Percentiles rank a stretch among this genome's conserved stretches.
Evolutionary conservation across 2,329 filamentous ascomycete species (phyloP).

Genomic region (Nothophaeocryptopus gaeumannii): DNA sequence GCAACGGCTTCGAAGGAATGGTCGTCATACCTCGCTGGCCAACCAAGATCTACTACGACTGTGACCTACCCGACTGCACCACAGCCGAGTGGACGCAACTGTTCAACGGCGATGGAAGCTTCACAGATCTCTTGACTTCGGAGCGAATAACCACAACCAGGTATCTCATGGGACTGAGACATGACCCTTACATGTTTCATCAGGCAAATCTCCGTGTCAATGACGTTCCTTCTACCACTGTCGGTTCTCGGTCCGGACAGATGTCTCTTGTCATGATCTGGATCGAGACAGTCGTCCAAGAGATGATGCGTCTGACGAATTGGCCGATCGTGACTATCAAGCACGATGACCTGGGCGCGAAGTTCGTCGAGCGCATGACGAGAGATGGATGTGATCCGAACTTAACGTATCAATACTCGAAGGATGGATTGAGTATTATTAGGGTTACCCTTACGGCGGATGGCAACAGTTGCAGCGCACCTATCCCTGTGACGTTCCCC

Average conservation of each 20-base stretch:
- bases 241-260: conserved; percentile 1
- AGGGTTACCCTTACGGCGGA: conserved; percentile 5
- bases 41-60: conserved; percentile 13
- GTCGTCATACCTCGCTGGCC: conserved; percentile 11
- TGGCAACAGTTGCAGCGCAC: conserved; percentile 5
- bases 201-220: conserved; percentile 11
- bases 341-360: conserved; percentile 8
- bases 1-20: conserved; percentile 11
- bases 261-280: conserved; percentile 11
- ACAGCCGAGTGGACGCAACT: conserved; percentile 12
- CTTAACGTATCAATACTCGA: neutral
- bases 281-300: conserved; percentile 8
- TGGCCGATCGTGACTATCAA: conserved; percentile 10
- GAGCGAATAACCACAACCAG: conserved; percentile 7
- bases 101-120: conserved; percentile 4
- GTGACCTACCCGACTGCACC: conserved; percentile 7
- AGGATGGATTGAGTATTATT: neutral
- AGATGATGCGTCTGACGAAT: conserved; percentile 9
- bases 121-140: conserved; percentile 5
- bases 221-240: conserved; percentile 3
- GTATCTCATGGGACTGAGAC: conserved; percentile 4
- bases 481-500: conserved; percentile 12
- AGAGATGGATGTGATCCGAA: conserved; percentile 7
- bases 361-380: conserved; percentile 5
- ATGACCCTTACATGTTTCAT: conserved; percentile 13